Evolutionary conservation across 805 yeast genomes (phyloP), one percentile per base, ranked within the genome.

Genomic region (Kazachstania viticola): DNA sequence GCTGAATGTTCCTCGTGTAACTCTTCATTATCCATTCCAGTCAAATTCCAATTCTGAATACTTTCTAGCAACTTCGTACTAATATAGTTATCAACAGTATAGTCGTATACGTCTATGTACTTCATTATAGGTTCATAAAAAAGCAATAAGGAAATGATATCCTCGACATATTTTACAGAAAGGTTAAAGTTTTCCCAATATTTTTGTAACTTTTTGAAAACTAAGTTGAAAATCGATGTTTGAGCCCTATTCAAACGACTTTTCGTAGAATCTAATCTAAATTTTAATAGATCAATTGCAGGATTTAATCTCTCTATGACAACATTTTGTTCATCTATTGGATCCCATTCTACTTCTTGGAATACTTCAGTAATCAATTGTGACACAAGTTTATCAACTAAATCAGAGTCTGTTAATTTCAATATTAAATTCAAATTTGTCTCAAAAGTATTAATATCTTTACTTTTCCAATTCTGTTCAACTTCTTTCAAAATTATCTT

Each of bases 21-120:
- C n/a, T n/a, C n/a, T n/a, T n/a, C n/a, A n/a, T n/a, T n/a, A n/a
- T n/a, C n/a, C n/a, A n/a, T n/a, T n/a, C n/a, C n/a, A n/a, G n/a
- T 9, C 22, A 38, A 22, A 7, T 51, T 40, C 74, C 74, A 69
- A 1, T 41, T 38, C 3, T 46, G 36, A 5, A 71, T 47, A 0
- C 53, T 58, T 2, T 37, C 15, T 0, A 42, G 25, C 4, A 74
- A 45, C 21, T 54, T 59, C 0, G 73, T 71, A 0, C 53, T 31
- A 2, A 74, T 44, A 4, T 51, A 46, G 3, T 43, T 45, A 5
- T 44, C 33, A 3, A 57, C 29, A 11, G 70, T 31, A 27, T 46
- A 45, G 3, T 52, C 42, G 13, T 30, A 36, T 28, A 44, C 37
- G 18, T 32, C 36, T 13, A 46, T 44, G 28, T 41, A 50, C 14